These are phyloP conservation scores for Curvularia hawaiiensis DNA, from an alignment of 2,329 filamentous ascomycete species.

Conservation along the genomic window DNA sequence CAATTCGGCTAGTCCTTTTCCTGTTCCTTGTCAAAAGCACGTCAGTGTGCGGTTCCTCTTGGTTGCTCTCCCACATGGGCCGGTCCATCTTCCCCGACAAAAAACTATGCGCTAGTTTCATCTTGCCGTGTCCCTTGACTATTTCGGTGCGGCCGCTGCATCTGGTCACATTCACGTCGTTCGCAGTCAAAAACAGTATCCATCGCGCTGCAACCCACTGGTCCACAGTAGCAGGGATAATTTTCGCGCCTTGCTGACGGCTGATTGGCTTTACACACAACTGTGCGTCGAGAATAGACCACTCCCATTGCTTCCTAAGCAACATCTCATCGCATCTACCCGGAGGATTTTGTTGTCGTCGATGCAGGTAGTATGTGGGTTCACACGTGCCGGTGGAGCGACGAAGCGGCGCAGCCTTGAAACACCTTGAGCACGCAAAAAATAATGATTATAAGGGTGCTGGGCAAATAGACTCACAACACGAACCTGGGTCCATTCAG, in stretches of 20 bases:
- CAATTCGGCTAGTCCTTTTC: conserved; percentile 25
- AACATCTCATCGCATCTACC: background rate
- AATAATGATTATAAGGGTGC: background rate
- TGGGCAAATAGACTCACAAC: background rate
- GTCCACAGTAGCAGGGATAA: conserved; percentile 8
- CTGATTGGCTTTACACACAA: conserved; percentile 4
- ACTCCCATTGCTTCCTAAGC: conserved; percentile 1
- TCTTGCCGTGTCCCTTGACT: conserved; percentile 13
- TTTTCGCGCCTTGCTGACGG: conserved; percentile 8
- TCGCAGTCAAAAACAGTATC: conserved; percentile 18
- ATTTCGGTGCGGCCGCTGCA: conserved; percentile 16
- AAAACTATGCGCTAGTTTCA: conserved; percentile 15
- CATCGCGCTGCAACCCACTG: conserved; percentile 16
- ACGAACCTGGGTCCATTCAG: background rate
- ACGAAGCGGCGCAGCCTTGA: background rate
- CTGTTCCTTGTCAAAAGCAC: conserved; percentile 21
- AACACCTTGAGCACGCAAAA: background rate
- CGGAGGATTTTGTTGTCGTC: background rate
- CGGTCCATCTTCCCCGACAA: conserved; percentile 22
- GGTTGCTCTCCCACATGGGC: conserved; percentile 13
- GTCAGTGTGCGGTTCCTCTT: conserved; percentile 16
- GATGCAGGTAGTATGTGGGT: background rate
- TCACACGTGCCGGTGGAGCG: background rate
- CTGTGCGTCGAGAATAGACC: background rate
- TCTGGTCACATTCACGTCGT: conserved; percentile 27